A percentile compares a stretch with the other conserved stretches of the same genome.
These are phyloP conservation scores for Chaetomium sp. DNA, from an alignment of 2,329 filamentous ascomycete genomes.

Conservation along the genomic window DNA sequence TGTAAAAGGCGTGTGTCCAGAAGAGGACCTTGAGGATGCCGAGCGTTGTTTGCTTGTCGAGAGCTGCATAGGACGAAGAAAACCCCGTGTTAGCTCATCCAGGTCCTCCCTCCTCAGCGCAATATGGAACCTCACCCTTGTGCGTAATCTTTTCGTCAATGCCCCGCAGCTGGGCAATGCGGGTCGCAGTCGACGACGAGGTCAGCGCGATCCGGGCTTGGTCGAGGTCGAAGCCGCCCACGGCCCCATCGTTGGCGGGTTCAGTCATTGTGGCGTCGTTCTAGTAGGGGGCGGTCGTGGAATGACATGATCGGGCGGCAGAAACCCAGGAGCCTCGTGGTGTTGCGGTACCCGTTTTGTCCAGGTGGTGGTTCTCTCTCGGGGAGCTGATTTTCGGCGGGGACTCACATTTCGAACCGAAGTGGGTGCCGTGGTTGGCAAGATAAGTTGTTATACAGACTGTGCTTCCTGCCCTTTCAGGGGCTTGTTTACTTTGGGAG, in stretches of 20 bases:
- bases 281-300: conserved; percentile 27
- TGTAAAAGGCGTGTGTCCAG: conserved; percentile 79
- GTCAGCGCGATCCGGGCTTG: conserved; percentile 45
- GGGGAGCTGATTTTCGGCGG: conserved; percentile 19
- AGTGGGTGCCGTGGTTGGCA: conserved; percentile 6
- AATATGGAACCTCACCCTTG: conserved; percentile 39
- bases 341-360: conserved; percentile 8
- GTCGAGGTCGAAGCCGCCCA: conserved; percentile 43
- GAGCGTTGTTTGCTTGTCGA: conserved; percentile 44
- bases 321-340: conserved; percentile 11
- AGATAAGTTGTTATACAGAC: conserved; percentile 10
- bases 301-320: conserved; percentile 31
- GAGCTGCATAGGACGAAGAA: conserved; percentile 30
- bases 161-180: conserved; percentile 47
- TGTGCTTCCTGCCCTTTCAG: conserved; percentile 1
- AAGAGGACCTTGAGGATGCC: conserved; percentile 68
- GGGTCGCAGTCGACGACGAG: conserved; percentile 55
- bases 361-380: conserved; percentile 9
- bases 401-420: conserved; percentile 24
- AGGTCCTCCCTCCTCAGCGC: conserved; percentile 3
- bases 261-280: conserved; percentile 42
- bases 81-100: conserved; percentile 2
- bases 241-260: conserved; percentile 37
- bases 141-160: conserved; percentile 52
- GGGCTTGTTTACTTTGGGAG: not conserved